Conservation (phyloP, 495 filamentous ascomycete species). For the Penicillium pancosmium region DNA sequence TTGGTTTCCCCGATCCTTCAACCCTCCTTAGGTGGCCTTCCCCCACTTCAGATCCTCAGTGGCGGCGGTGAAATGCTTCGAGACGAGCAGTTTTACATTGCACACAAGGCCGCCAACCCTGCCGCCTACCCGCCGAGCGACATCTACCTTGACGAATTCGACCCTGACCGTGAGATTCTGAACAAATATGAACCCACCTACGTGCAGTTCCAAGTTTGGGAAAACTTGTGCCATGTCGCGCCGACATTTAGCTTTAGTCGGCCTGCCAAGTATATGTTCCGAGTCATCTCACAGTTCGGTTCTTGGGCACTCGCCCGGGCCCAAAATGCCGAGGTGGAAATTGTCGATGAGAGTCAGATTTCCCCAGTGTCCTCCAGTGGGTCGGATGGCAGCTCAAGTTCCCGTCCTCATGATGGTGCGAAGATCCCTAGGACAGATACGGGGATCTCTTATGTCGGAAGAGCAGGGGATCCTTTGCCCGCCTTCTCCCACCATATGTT, state of each 20-base stretch:
- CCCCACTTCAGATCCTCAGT: conserved; percentile 80
- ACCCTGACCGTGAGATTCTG: conserved; percentile 55
- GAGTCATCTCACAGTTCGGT: conserved; percentile 86
- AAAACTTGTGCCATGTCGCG: conserved; percentile 88
- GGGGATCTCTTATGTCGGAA: conserved; percentile 59
- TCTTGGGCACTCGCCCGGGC: conserved; percentile 86
- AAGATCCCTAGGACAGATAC: conserved; percentile 20
- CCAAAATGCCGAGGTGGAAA: conserved; percentile 76
- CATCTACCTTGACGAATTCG: conserved; percentile 63
- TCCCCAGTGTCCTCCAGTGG: conserved; percentile 70
- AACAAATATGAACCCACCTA: conserved; percentile 76
- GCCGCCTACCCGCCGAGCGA: conserved; percentile 70
- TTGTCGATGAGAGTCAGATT: conserved; percentile 74
- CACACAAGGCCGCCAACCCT: conserved; percentile 90
- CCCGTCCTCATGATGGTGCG: conserved; percentile 21
- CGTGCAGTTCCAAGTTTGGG: conserved; percentile 96
- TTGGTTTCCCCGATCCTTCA: conserved; percentile 87
- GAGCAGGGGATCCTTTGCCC: conserved; percentile 80
- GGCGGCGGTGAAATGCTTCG: conserved; percentile 87
- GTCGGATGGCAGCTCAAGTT: conserved; percentile 38
- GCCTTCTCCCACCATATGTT: conserved; percentile 85
- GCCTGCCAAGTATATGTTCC: conserved; percentile 95
- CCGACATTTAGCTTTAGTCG: conserved; percentile 88
- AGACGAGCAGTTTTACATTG: conserved; percentile 93
- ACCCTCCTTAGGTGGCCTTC: conserved; percentile 83